Conservation (phyloP, 768 basidiomycete species). For the Lenzites betulinus region DNA sequence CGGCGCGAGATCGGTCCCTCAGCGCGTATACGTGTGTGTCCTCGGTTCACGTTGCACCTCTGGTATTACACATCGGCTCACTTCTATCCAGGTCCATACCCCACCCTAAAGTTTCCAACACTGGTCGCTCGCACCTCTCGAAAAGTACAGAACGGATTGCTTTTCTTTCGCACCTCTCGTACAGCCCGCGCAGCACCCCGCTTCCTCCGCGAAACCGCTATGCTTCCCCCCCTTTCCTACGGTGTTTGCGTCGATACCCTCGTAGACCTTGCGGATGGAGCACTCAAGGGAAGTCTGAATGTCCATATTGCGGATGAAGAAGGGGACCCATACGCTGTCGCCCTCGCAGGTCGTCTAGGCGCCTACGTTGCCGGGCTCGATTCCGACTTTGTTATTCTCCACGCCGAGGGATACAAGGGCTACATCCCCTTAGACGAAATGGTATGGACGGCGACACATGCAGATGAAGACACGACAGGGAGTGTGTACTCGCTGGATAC, state of each 20-base stretch:
- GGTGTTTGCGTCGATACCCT: slow-evolving; percentile 60
- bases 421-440: slow-evolving; percentile 79
- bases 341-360: slow-evolving; percentile 70
- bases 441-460: slow-evolving; percentile 51
- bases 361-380: slow-evolving; percentile 80
- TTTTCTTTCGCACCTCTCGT: slow-evolving; percentile 82
- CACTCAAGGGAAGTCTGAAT: slow-evolving; percentile 37
- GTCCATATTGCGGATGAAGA: slow-evolving; percentile 80
- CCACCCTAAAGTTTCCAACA: slow-evolving; percentile 73
- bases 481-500: slow-evolving; percentile 23
- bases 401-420: slow-evolving; percentile 73
- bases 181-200: slow-evolving; percentile 61
- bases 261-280: slow-evolving; percentile 26
- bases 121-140: slow-evolving; percentile 58
- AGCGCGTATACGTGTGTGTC: not conserved
- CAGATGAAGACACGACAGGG: slow-evolving; percentile 4
- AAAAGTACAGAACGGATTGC: slow-evolving; percentile 59
- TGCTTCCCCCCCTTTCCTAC: slow-evolving; percentile 71
- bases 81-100: slow-evolving; percentile 58
- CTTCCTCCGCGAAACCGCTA: slow-evolving; percentile 72
- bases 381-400: slow-evolving; percentile 82
- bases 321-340: slow-evolving; percentile 83
- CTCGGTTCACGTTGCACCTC: not conserved
- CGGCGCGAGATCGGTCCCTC: no score
- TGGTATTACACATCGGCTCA: not conserved